Percentiles rank a stretch among this genome's conserved stretches.
Evolutionary conservation across 2,329 filamentous ascomycete species (phyloP).

Genomic region (Aspergillus pseudonomiae): DNA sequence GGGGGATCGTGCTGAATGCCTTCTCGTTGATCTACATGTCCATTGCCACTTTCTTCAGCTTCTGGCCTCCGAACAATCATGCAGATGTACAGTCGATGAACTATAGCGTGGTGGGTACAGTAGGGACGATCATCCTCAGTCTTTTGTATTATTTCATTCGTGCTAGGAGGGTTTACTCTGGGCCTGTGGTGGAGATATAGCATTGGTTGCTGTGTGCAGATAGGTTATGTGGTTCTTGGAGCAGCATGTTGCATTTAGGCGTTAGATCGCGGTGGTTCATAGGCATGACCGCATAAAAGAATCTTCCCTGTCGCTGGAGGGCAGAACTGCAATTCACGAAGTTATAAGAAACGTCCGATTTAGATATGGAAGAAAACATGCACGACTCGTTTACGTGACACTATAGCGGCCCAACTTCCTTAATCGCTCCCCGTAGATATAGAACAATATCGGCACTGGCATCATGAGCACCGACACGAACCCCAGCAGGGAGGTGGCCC

Average conservation of each 20-base stretch:
- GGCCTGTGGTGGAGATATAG: neutral
- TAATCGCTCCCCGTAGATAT: neutral
- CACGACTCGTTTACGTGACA: neutral
- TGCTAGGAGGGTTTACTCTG: neutral
- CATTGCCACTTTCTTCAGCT: slow-evolving; percentile 52
- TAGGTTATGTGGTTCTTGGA: neutral
- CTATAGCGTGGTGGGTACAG: neutral
- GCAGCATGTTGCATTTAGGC: neutral
- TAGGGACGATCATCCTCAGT: neutral
- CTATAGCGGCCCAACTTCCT: neutral
- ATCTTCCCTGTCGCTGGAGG: neutral
- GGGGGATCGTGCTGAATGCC: slow-evolving; percentile 47
- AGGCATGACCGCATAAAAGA: too few species aligned
- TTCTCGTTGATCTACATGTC: slow-evolving; percentile 50
- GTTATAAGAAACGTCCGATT: neutral
- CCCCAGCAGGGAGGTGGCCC: neutral
- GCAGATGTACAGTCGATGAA: slow-evolving; percentile 1
- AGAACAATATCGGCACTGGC: neutral
- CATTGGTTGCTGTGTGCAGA: neutral
- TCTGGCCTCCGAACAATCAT: slow-evolving; percentile 46
- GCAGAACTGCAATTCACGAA: too few species aligned
- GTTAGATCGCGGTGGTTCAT: neutral
- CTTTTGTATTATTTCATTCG: neutral
- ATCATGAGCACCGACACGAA: neutral
- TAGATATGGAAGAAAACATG: neutral